phyloP scores from a whole-genome alignment of 768 basidiomycete species.

The Xanthoconium purpureum region DNA sequence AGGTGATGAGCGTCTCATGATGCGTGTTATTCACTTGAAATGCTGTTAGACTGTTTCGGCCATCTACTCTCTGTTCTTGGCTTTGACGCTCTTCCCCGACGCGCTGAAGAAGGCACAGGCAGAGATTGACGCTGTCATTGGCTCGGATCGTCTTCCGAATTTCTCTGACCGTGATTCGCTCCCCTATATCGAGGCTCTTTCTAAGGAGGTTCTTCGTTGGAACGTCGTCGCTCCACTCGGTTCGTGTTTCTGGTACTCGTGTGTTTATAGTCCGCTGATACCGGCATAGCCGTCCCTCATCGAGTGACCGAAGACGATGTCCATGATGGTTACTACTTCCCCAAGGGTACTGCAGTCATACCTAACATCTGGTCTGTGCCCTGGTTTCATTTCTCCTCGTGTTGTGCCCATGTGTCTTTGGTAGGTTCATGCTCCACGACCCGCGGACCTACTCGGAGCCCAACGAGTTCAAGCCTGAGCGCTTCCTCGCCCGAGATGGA shows the following conservation, averaged over 20 bases:
- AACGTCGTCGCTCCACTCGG: slow-evolving; percentile 38
- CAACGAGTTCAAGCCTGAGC: slow-evolving; percentile 55
- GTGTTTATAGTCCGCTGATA: slow-evolving; percentile 30
- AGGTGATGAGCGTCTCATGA: slow-evolving; percentile 5
- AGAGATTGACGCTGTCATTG: slow-evolving; percentile 60
- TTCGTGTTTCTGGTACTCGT: slow-evolving; percentile 28
- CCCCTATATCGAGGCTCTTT: slow-evolving; percentile 59
- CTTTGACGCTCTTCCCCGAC: slow-evolving; percentile 55
- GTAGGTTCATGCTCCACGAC: slow-evolving; percentile 34
- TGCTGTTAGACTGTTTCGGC: slow-evolving; percentile 55
- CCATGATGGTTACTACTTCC: slow-evolving; percentile 60
- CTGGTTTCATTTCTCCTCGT: slow-evolving; percentile 1
- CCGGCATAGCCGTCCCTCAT: slow-evolving; percentile 38
- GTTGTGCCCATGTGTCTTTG: not conserved
- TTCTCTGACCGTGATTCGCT: slow-evolving; percentile 55
- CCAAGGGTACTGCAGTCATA: slow-evolving; percentile 38
- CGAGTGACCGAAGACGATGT: slow-evolving; percentile 57
- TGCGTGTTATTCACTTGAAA: slow-evolving; percentile 4
- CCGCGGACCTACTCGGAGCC: slow-evolving; percentile 48
- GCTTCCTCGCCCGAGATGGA: slow-evolving; percentile 43
- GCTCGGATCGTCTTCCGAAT: slow-evolving; percentile 57
- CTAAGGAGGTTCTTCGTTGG: slow-evolving; percentile 55
- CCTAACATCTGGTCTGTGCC: slow-evolving; percentile 22
- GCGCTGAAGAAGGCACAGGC: slow-evolving; percentile 56
- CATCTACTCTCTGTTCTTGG: slow-evolving; percentile 59